Evolutionary conservation across 1,139 yeast genomes (phyloP).

Genomic region (Nakaseomyces glabratus): DNA sequence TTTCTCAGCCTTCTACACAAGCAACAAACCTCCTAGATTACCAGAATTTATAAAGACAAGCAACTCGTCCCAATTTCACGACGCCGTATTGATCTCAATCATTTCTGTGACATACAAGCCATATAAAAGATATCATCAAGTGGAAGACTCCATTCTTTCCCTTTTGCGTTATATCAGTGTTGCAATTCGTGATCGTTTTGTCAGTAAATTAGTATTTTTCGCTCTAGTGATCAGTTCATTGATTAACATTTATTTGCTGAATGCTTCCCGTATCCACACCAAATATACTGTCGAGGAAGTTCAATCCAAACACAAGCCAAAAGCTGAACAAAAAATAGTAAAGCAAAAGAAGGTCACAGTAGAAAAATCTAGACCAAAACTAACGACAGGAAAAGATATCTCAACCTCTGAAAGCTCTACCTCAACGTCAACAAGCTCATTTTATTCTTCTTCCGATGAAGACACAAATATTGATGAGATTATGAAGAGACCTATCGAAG

Average conservation of each 20-base stretch:
- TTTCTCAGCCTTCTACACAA: constrained; percentile 32
- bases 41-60: constrained; percentile 21
- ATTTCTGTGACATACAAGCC: constrained; percentile 61
- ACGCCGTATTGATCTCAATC: constrained; percentile 50
- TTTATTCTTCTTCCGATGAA: constrained; percentile 31
- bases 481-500: constrained; percentile 48
- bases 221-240: constrained; percentile 68
- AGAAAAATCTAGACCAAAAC: not conserved
- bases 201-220: constrained; percentile 69
- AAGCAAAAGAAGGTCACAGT: constrained; percentile 2
- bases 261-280: constrained; percentile 57
- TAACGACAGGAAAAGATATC: not conserved
- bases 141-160: constrained; percentile 54
- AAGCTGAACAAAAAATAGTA: constrained; percentile 8
- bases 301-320: constrained; percentile 15
- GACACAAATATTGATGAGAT: constrained; percentile 31
- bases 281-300: constrained; percentile 25
- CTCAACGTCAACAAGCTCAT: constrained; percentile 2
- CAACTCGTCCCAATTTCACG: constrained; percentile 13
- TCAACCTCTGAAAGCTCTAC: constrained; percentile 2
- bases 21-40: constrained; percentile 16
- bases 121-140: constrained; percentile 49
- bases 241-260: constrained; percentile 74
- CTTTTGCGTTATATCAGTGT: constrained; percentile 50
- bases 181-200: constrained; percentile 75